Evolutionary conservation across 2,329 filamentous ascomycete genomes (phyloP).

Genomic region (Ilyonectria destructans): DNA sequence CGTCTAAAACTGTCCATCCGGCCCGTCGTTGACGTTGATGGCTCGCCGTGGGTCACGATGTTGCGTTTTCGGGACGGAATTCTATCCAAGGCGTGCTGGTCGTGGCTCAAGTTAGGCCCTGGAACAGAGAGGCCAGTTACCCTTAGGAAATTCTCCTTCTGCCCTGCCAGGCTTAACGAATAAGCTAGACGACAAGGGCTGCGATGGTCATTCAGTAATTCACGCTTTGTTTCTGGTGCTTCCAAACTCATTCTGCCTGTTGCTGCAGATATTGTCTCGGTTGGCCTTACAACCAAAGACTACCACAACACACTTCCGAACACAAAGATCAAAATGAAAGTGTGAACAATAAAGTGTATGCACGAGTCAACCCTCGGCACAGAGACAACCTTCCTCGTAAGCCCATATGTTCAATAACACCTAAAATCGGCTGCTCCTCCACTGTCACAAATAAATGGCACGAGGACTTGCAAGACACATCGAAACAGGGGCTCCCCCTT

Average conservation of each 20-base stretch:
- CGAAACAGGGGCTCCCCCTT: neutral
- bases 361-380: neutral
- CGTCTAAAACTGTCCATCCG: constrained; percentile 34
- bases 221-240: neutral
- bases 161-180: neutral
- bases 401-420: neutral
- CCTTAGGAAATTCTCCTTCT: too few relatives aligned
- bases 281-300: neutral
- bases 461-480: neutral
- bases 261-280: neutral
- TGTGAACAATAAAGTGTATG: neutral
- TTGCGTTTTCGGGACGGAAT: constrained; percentile 13
- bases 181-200: neutral
- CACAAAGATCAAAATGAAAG: neutral
- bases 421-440: neutral
- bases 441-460: neutral
- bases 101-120: neutral
- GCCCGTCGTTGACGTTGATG: constrained; percentile 4
- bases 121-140: neutral
- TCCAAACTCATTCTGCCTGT: neutral
- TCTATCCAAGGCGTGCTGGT: neutral
- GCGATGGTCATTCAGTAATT: neutral
- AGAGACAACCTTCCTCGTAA: neutral
- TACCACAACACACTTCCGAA: neutral
- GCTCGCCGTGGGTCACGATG: neutral